These are phyloP conservation scores for Plantago major DNA, from an alignment of 257 asterid genomes.

Conservation along the genomic window DNA sequence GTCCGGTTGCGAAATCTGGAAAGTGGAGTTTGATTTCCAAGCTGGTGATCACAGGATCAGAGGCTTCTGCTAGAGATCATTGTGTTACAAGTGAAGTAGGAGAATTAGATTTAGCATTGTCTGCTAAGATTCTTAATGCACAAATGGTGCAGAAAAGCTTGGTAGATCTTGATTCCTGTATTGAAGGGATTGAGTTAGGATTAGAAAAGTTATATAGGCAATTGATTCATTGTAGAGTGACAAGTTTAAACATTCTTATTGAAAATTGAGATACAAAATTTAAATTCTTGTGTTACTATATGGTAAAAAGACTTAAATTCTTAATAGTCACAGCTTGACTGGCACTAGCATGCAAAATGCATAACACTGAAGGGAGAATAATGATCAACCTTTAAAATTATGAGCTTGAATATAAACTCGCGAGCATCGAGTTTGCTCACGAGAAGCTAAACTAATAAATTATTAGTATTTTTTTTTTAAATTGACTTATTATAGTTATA, in stretches of 20 bases:
- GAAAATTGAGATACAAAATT: constrained; percentile 9
- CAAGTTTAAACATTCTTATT: constrained; percentile 33
- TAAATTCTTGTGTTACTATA: too few species aligned
- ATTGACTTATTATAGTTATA: too few species aligned
- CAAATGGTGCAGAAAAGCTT: constrained; percentile 31
- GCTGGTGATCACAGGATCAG: constrained; percentile 32
- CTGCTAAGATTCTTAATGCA: constrained; percentile 25
- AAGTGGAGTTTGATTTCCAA: constrained; percentile 36
- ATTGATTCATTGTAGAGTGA: constrained; percentile 33
- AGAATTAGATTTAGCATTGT: constrained; percentile 39
- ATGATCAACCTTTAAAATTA: too few species aligned
- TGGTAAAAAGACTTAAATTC: too few species aligned
- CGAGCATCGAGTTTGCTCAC: too few species aligned
- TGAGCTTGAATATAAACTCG: too few species aligned
- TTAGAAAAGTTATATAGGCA: constrained; percentile 33
- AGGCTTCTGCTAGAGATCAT: background rate
- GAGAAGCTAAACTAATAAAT: too few species aligned
- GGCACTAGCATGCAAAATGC: too few species aligned
- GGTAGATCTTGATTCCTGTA: constrained; percentile 24
- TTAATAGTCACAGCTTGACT: too few species aligned
- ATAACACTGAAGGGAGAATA: too few species aligned
- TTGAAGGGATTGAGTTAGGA: constrained; percentile 31
- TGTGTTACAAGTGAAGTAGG: constrained; percentile 28
- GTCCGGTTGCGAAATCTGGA: constrained; percentile 17
- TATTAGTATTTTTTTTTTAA: too few species aligned